Conservation (phyloP, 208 protist genomes). For the Leishmania braziliensis region DNA sequence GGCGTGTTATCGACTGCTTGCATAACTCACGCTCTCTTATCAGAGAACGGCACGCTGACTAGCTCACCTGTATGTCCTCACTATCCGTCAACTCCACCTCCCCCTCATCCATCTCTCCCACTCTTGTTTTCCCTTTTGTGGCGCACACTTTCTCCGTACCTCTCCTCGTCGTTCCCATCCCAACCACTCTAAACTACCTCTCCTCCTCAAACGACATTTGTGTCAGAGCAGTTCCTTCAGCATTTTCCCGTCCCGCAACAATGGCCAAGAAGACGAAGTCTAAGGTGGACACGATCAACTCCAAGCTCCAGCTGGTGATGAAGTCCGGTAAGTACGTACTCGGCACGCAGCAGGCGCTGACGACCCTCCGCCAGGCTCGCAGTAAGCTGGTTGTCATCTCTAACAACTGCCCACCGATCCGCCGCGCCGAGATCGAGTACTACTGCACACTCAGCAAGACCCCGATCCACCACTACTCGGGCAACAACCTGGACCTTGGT, state of each 20-base stretch:
- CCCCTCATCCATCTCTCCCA: neutral
- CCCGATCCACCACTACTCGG: conserved; percentile 98
- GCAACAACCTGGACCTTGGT: conserved; percentile 99
- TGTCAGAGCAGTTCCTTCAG: conserved; percentile 18
- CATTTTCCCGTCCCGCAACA: conserved; percentile 34
- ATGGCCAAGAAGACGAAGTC: conserved; percentile 97
- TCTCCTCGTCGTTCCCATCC: neutral
- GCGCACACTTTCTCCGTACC: neutral
- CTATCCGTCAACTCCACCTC: neutral
- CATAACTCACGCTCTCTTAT: neutral
- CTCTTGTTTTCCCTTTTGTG: neutral
- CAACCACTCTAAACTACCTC: neutral
- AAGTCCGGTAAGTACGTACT: conserved; percentile 99
- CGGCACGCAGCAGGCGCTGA: conserved; percentile 97
- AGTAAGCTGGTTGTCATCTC: conserved; percentile 99
- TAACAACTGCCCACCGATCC: conserved; percentile 98
- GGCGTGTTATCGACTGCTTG: neutral
- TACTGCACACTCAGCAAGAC: conserved; percentile 99
- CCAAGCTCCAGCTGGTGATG: conserved; percentile 99
- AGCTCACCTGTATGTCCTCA: neutral
- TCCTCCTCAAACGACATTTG: neutral
- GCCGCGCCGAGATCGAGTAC: conserved; percentile 99
- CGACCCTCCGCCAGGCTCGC: conserved; percentile 96
- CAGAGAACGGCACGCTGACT: neutral
- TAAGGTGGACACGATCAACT: conserved; percentile 98